These are phyloP conservation scores for Xerocomellus chrysenteron DNA, from an alignment of 768 basidiomycete species.

Conservation along the genomic window DNA sequence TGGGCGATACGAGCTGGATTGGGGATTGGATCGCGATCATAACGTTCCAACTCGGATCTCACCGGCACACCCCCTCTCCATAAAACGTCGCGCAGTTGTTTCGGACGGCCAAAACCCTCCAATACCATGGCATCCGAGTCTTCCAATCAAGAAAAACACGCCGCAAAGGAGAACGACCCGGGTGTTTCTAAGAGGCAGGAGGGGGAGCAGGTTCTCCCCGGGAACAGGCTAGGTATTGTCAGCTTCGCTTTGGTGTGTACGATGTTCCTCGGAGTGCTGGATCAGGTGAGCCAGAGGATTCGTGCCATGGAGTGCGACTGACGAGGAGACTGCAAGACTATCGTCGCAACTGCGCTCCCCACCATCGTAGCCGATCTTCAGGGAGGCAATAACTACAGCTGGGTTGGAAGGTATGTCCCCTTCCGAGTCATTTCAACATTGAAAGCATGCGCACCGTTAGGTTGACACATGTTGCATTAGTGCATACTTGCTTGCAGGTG, in stretches of 20 bases:
- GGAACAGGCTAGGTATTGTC: slow-evolving; percentile 21
- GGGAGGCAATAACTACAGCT: slow-evolving; percentile 61
- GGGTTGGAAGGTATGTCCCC: slow-evolving; percentile 59
- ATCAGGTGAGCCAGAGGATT: slow-evolving; percentile 42
- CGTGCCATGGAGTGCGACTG: not conserved
- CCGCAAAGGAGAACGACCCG: slow-evolving; percentile 19
- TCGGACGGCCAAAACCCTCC: not conserved
- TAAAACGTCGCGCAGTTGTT: too few relatives aligned
- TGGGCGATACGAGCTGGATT: too few relatives aligned
- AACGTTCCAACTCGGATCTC: too few relatives aligned
- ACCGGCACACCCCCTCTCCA: too few relatives aligned
- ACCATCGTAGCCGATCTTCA: slow-evolving; percentile 64
- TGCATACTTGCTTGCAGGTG: slow-evolving; percentile 71
- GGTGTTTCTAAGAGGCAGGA: slow-evolving; percentile 50
- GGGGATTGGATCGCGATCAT: too few relatives aligned
- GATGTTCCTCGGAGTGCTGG: slow-evolving; percentile 46
- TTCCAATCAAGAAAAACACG: not conserved
- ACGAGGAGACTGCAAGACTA: slow-evolving; percentile 40
- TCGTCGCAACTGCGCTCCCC: slow-evolving; percentile 68
- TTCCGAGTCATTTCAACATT: too few relatives aligned
- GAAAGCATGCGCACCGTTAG: slow-evolving; percentile 1
- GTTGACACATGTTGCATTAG: slow-evolving; percentile 30
- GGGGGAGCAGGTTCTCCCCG: slow-evolving; percentile 53
- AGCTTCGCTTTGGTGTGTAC: slow-evolving; percentile 27
- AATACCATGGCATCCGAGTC: not conserved